phyloP scores from a whole-genome alignment of 129 eudicot genomes.

The Pittosporum tobira region DNA sequence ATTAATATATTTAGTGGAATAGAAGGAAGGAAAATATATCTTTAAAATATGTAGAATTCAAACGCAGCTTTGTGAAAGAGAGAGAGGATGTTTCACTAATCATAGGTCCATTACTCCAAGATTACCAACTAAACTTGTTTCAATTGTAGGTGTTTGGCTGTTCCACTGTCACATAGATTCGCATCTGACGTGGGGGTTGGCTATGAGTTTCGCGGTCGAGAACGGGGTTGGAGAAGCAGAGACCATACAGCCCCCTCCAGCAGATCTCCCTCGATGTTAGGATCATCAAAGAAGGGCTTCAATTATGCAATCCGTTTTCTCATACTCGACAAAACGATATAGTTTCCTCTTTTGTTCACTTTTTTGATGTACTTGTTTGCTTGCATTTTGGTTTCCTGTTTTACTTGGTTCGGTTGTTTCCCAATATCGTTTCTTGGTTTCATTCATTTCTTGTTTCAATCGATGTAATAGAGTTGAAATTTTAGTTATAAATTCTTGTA shows the following conservation, averaged over 20 bases:
- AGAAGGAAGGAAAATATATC: too few species aligned
- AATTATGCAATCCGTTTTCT: not conserved
- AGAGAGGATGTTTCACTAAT: not conserved
- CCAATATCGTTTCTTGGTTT: not conserved
- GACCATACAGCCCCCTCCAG: slow-evolving; percentile 24
- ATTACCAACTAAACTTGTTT: not conserved
- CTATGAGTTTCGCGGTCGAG: slow-evolving; percentile 29
- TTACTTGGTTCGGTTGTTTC: not conserved
- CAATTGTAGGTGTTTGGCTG: slow-evolving; percentile 29
- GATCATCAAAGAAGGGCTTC: not conserved
- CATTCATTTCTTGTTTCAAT: too few species aligned
- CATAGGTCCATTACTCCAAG: not conserved
- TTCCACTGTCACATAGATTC: slow-evolving; percentile 38
- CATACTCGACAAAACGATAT: not conserved
- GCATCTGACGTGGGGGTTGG: slow-evolving; percentile 32
- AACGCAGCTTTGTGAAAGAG: not conserved
- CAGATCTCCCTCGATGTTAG: slow-evolving; percentile 24
- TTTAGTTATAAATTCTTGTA: too few species aligned
- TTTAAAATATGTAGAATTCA: not conserved
- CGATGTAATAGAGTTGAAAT: too few species aligned
- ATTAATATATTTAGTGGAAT: too few species aligned
- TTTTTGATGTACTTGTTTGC: not conserved
- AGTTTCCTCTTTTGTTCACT: not conserved
- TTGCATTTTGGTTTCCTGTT: not conserved
- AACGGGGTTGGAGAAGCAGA: slow-evolving; percentile 22